These are phyloP conservation scores for Rhizoctonia solani DNA, from an alignment of 1,284 basidiomycete species.

Conservation along the genomic window DNA sequence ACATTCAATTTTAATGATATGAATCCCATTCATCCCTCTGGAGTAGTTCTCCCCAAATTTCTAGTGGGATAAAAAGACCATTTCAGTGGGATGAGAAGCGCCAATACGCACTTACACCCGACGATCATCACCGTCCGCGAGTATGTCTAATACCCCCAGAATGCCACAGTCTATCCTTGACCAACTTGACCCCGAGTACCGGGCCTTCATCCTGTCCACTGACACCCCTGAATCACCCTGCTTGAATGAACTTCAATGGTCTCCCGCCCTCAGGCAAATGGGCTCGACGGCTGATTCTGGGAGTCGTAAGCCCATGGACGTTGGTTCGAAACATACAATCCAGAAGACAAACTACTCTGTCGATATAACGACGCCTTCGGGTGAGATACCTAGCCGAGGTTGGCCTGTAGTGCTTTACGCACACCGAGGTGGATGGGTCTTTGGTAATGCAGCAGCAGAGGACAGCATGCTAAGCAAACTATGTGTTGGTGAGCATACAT, in stretches of 20 bases:
- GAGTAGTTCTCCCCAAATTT: too few relatives aligned
- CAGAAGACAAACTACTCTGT: slow-evolving; percentile 53
- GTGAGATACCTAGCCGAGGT: slow-evolving; percentile 52
- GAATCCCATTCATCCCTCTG: too few relatives aligned
- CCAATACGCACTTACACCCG: too few relatives aligned
- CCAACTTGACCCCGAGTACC: slow-evolving; percentile 1
- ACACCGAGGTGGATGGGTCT: slow-evolving; percentile 56
- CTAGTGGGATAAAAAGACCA: too few relatives aligned
- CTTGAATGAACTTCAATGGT: neutral
- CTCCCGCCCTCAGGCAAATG: slow-evolving; percentile 9
- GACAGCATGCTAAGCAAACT: slow-evolving; percentile 45
- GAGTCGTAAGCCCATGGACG: neutral
- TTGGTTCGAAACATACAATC: slow-evolving; percentile 11
- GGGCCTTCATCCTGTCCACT: neutral
- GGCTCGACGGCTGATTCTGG: neutral
- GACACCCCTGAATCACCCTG: neutral
- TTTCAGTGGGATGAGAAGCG: too few relatives aligned
- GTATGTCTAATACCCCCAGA: neutral
- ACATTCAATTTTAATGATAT: slow-evolving; percentile 55
- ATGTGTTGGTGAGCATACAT: slow-evolving; percentile 75
- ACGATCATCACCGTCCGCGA: neutral
- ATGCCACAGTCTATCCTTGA: neutral
- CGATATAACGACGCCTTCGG: slow-evolving; percentile 62
- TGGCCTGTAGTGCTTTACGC: slow-evolving; percentile 67
- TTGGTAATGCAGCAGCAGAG: slow-evolving; percentile 17